Conservation (phyloP, 2,329 filamentous ascomycete genomes). For the Penicillium occitanis region DNA sequence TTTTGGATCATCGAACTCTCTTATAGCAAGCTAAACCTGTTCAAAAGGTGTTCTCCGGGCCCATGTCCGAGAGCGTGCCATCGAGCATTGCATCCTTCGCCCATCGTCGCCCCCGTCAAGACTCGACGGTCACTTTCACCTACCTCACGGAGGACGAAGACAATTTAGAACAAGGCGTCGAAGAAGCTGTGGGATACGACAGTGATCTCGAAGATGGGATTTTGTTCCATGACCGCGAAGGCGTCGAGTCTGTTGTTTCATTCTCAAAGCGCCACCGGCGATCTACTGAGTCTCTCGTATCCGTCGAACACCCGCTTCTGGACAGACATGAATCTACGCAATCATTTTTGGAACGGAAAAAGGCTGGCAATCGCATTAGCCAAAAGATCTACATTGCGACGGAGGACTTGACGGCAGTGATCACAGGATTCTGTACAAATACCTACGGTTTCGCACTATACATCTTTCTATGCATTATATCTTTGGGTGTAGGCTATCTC, state of each 20-base stretch:
- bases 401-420: constrained; percentile 89
- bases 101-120: constrained; percentile 75
- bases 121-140: constrained; percentile 84
- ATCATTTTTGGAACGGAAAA: constrained; percentile 65
- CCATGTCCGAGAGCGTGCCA: constrained; percentile 92
- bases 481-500: constrained; percentile 77
- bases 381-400: constrained; percentile 93
- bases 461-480: constrained; percentile 66
- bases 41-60: constrained; percentile 75
- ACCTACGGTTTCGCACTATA: constrained; percentile 68
- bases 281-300: constrained; percentile 42
- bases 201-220: constrained; percentile 47
- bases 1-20: constrained; percentile 6
- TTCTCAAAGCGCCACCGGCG: constrained; percentile 28
- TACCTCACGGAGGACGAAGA: constrained; percentile 78
- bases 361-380: constrained; percentile 63
- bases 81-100: constrained; percentile 90
- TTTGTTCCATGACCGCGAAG: constrained; percentile 43
- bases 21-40: constrained; percentile 5
- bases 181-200: constrained; percentile 47
- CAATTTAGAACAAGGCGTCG: constrained; percentile 50
- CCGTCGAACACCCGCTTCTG: constrained; percentile 62
- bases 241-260: constrained; percentile 30
- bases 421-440: constrained; percentile 87
- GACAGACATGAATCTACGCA: constrained; percentile 68